Evolutionary conservation across 306 rosid species (phyloP).

Genomic region (Gynostemma pentaphyllum): DNA sequence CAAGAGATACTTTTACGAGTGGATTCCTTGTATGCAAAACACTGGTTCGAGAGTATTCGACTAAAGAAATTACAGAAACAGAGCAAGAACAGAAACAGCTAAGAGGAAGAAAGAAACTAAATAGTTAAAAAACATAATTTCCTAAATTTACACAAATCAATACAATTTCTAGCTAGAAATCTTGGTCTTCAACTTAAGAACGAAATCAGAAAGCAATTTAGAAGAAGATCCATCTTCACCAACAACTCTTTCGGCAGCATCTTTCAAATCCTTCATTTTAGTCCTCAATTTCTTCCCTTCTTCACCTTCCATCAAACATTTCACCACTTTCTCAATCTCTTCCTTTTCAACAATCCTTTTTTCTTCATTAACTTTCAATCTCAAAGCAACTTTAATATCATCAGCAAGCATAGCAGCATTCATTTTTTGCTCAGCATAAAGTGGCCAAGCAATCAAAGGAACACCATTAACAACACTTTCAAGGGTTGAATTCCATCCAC

Average conservation of each 20-base stretch:
- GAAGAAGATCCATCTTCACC: conserved; percentile 41
- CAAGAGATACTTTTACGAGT: no score
- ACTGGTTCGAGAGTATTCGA: no score
- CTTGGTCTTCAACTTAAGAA: conserved; percentile 30
- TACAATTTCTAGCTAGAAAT: neutral
- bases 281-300: conserved; percentile 47
- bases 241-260: conserved; percentile 24
- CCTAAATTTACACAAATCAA: no score
- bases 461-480: conserved; percentile 53
- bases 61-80: no score
- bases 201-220: conserved; percentile 26
- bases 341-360: conserved; percentile 37
- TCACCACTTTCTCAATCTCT: conserved; percentile 39
- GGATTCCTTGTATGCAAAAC: no score
- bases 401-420: conserved; percentile 34
- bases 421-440: conserved; percentile 62
- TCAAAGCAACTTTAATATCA: conserved; percentile 35
- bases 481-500: conserved; percentile 64
- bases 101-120: no score
- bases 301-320: conserved; percentile 57
- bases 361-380: conserved; percentile 13
- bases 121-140: no score
- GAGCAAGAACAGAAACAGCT: no score
- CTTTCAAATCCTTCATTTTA: conserved; percentile 43
- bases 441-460: conserved; percentile 69